Evolutionary conservation across 192 early-diverging fungal genomes (phyloP), one percentile per base, ranked within the genome.

Genomic region (Lunasporangiospora selenospora): DNA sequence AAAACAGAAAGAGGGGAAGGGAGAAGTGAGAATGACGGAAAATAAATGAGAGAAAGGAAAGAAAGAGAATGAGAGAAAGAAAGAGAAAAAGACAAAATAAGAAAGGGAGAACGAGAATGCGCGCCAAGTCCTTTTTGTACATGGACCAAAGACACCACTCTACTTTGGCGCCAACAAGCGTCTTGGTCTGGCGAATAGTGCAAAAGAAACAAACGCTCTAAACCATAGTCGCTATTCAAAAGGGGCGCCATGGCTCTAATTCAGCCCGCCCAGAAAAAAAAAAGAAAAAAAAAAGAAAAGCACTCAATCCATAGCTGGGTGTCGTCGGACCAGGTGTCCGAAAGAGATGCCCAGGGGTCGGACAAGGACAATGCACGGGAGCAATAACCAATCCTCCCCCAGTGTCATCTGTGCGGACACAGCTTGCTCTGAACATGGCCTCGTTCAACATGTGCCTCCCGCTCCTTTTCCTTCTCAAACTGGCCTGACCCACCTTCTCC

Each of bases 21-120:
- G 2, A 38, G 11, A 27, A 3, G n/a, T n/a, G 43, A 60, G 26
- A 29, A 48, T 27, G 42, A 16, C 12, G 19, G 39, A 3, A 12
- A 49, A 27, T 21, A 49, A 39, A n/a, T n/a, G n/a, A n/a, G 47
- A 41, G 41, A 23, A 57, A 44, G 19, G 31, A 16, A 31, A 46
- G 29, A 23, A 11, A 24, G 15, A n/a, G 26, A 31, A 21, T 23
- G 6, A 3, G 2, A 38, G 11, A 27, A 3, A 27, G 40, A 26
- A 1, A 5, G 15, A 0, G 47, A 9, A 19, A 31, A 21, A n/a
- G 21, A 19, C 8, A n/a, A 23, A 30, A 31, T 27, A 30, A 13
- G 32, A 26, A n/a, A 30, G 16, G 18, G n/a, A 19, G 15, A 43
- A 4, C 16, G 15, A 15, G 37, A 15, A 10, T 38, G 15, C 37